These are phyloP conservation scores for Purpureocillium takamizusanense DNA, from an alignment of 2,329 filamentous ascomycete species.

Conservation along the genomic window DNA sequence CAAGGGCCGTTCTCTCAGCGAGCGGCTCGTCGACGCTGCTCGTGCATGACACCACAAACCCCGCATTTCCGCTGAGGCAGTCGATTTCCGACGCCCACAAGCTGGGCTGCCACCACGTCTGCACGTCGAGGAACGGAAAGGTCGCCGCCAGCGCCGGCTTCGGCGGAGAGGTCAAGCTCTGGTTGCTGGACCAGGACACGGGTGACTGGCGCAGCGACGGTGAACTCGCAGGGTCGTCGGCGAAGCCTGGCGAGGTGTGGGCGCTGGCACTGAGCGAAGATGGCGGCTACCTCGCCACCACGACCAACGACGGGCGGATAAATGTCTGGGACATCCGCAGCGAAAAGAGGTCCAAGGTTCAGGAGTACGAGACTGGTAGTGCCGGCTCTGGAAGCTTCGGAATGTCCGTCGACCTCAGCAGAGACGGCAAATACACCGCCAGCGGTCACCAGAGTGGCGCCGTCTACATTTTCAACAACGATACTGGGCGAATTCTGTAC, in stretches of 20 bases:
- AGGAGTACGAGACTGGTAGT: constrained; percentile 71
- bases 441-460: constrained; percentile 89
- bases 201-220: constrained; percentile 38
- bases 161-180: constrained; percentile 78
- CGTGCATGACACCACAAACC: constrained; percentile 64
- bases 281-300: constrained; percentile 76
- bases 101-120: constrained; percentile 85
- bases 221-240: constrained; percentile 32
- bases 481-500: constrained; percentile 75
- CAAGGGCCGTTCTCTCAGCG: constrained; percentile 66
- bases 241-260: constrained; percentile 70
- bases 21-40: constrained; percentile 78
- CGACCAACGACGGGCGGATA: constrained; percentile 78
- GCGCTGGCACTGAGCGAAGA: constrained; percentile 77
- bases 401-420: constrained; percentile 71
- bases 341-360: constrained; percentile 53
- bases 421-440: constrained; percentile 76
- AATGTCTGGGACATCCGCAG: constrained; percentile 73
- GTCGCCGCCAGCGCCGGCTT: constrained; percentile 81
- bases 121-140: constrained; percentile 58
- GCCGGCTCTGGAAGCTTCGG: constrained; percentile 78
- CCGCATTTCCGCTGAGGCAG: constrained; percentile 70
- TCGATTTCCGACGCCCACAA: constrained; percentile 73
- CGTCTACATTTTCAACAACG: constrained; percentile 92
- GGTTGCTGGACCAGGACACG: constrained; percentile 52